Percentiles rank a stretch among this genome's conserved stretches.
These are phyloP conservation scores for Serpula lacrymans DNA, from an alignment of 768 basidiomycete genomes.

Conservation along the genomic window DNA sequence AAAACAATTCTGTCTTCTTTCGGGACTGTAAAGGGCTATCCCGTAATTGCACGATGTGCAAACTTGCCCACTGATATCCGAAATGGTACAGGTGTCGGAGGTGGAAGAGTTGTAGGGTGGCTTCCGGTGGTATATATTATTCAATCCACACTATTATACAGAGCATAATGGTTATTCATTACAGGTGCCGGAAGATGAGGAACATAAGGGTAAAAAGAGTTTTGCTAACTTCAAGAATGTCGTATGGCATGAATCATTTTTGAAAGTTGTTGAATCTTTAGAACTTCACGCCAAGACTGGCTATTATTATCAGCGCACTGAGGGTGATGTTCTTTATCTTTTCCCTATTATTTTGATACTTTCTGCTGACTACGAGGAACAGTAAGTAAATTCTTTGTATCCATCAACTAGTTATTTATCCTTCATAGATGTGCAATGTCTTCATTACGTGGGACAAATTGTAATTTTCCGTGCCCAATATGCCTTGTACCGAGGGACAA, in stretches of 20 bases:
- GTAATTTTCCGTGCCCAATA: slow-evolving; percentile 32
- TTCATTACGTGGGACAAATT: slow-evolving; percentile 24
- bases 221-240: slow-evolving; percentile 10
- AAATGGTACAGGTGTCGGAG: slow-evolving; percentile 32
- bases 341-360: slow-evolving; percentile 31
- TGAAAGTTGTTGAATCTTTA: slow-evolving; percentile 4
- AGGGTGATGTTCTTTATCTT: slow-evolving; percentile 21
- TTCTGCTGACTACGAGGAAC: slow-evolving; percentile 44
- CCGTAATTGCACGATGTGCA: slow-evolving; percentile 28
- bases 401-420: neutral
- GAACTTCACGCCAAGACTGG: slow-evolving; percentile 3
- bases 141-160: neutral
- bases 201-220: slow-evolving; percentile 1
- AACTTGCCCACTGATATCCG: slow-evolving; percentile 29
- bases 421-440: slow-evolving; percentile 31
- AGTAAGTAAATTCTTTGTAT: slow-evolving; percentile 24
- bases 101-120: slow-evolving; percentile 36
- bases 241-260: slow-evolving; percentile 10
- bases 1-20: slow-evolving; percentile 38
- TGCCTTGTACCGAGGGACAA: slow-evolving; percentile 31
- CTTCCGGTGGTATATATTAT: slow-evolving; percentile 30
- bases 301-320: slow-evolving; percentile 23
- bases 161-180: neutral
- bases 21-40: slow-evolving; percentile 36
- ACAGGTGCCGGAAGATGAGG: slow-evolving; percentile 7